Percentiles rank a stretch among this genome's conserved stretches.
phyloP scores from a whole-genome alignment of 495 filamentous ascomycete genomes.

The Lepidopterella palustris region DNA sequence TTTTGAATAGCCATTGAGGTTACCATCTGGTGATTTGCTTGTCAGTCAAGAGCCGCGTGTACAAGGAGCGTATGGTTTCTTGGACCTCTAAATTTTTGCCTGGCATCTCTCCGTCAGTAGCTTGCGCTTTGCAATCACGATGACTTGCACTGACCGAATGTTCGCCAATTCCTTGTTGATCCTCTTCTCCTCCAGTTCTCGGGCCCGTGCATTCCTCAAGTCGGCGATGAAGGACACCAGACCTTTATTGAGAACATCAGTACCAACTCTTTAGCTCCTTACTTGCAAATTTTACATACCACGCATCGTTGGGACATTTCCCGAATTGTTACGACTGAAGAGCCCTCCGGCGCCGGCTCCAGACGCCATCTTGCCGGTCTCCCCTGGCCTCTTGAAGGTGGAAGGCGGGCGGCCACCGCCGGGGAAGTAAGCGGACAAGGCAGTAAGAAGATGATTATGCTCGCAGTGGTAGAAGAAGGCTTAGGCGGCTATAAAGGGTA shows the following conservation, averaged over 20 bases:
- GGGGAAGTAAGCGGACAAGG: constrained; percentile 26
- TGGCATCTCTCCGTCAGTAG: constrained; percentile 27
- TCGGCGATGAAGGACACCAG: constrained; percentile 99
- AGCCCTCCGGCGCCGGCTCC: constrained; percentile 33
- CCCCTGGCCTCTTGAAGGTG: constrained; percentile 16
- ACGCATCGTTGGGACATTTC: constrained; percentile 33
- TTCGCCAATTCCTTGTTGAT: constrained; percentile 99
- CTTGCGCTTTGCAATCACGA: not conserved
- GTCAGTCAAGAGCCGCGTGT: constrained; percentile 25
- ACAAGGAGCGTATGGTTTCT: not conserved
- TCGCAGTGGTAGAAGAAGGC: not conserved
- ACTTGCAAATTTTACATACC: constrained; percentile 13
- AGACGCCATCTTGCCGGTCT: constrained; percentile 31
- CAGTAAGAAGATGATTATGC: not conserved
- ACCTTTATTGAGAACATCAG: constrained; percentile 39
- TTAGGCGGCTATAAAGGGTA: not conserved
- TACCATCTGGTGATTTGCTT: constrained; percentile 55
- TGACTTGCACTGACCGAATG: constrained; percentile 58
- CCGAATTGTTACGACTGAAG: constrained; percentile 34
- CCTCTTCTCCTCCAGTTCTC: constrained; percentile 95
- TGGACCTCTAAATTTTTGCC: constrained; percentile 72
- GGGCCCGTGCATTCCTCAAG: constrained; percentile 84
- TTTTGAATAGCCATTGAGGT: constrained; percentile 91
- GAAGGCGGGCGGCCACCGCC: constrained; percentile 25
- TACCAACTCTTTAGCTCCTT: not conserved